phyloP scores from a whole-genome alignment of 2,329 filamentous ascomycete species.

The Trichoderma sp. region DNA sequence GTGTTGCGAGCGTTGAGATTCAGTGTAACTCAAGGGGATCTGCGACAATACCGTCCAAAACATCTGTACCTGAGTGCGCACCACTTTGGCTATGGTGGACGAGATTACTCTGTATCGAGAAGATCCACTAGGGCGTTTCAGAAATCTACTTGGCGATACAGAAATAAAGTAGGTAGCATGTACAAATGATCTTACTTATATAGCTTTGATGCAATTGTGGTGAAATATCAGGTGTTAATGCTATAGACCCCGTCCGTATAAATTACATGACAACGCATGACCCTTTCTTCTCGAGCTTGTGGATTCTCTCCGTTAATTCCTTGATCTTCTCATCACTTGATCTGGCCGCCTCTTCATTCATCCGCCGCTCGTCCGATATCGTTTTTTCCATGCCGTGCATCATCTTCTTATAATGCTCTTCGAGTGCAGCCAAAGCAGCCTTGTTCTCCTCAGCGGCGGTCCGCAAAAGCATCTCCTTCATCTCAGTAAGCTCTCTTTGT shows the following conservation, averaged over 20 bases:
- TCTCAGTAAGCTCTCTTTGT: constrained; percentile 11
- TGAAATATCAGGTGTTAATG: too few species aligned
- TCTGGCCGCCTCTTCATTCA: constrained; percentile 9
- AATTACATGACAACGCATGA: not conserved
- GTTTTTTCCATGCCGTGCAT: not conserved
- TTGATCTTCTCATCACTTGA: not conserved
- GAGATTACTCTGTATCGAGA: too few species aligned
- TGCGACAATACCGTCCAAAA: too few species aligned
- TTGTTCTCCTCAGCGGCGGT: constrained; percentile 1
- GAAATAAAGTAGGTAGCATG: too few species aligned
- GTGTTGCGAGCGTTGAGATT: too few species aligned
- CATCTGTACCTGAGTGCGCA: too few species aligned
- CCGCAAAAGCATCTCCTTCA: constrained; percentile 10
- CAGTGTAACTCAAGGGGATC: too few species aligned
- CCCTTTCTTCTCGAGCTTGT: not conserved
- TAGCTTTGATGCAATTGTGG: too few species aligned
- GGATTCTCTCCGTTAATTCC: constrained; percentile 1
- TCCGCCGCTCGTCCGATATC: not conserved
- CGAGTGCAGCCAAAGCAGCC: not conserved
- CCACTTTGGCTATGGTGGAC: too few species aligned
- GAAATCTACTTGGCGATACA: too few species aligned
- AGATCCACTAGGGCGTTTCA: too few species aligned
- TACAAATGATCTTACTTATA: too few species aligned
- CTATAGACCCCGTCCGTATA: not conserved
- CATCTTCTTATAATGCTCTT: constrained; percentile 6